Evolutionary conservation across 352 stramenopile genomes (phyloP).

Genomic region (Phytophthora uliginosa): DNA sequence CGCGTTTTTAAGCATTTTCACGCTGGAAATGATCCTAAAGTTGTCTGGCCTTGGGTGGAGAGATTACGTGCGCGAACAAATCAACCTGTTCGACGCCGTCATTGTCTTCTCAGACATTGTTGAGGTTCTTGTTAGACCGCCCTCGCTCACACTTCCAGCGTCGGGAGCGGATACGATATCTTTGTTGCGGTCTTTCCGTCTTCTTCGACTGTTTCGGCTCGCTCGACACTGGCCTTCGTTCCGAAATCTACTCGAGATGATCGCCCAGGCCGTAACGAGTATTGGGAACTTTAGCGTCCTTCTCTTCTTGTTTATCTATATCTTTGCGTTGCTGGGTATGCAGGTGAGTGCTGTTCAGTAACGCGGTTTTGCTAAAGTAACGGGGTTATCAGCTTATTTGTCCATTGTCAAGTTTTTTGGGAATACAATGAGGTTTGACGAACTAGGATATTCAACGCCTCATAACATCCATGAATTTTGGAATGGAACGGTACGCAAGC

Average conservation of each 20-base stretch:
- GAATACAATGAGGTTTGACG: constrained; percentile 5
- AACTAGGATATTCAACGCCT: neutral
- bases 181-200: constrained; percentile 85
- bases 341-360: constrained; percentile 47
- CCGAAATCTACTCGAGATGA: constrained; percentile 88
- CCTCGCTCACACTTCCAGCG: constrained; percentile 57
- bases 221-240: constrained; percentile 92
- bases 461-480: constrained; percentile 53
- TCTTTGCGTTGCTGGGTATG: constrained; percentile 91
- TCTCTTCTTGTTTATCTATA: constrained; percentile 95
- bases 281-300: constrained; percentile 95
- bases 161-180: constrained; percentile 59
- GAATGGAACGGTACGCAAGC: constrained; percentile 38
- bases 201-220: constrained; percentile 95
- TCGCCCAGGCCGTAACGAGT: constrained; percentile 87
- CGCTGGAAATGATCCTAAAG: constrained; percentile 82
- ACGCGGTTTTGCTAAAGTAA: too few relatives aligned
- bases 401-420: neutral
- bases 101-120: constrained; percentile 73
- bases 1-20: constrained; percentile 61
- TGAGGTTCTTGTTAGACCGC: constrained; percentile 62
- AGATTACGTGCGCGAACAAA: constrained; percentile 70
- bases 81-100: constrained; percentile 85
- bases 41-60: constrained; percentile 72
- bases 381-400: neutral